Evolutionary conservation across 345 rosid species (phyloP).

Genomic region (rapeseed (Brassica napus)): Da-Ae NC_063441.1:11923001-11923500

Average conservation of each 20-base stretch:
- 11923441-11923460: no score
- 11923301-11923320: background rate
- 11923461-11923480: no score
- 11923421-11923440: no score
- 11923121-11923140: background rate
- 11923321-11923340: background rate
- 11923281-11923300: no score
- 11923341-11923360: background rate
- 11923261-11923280: background rate
- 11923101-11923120: no score
- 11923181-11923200: no score
- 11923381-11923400: background rate
- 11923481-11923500: no score
- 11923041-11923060: background rate
- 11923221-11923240: no score
- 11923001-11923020: background rate
- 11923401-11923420: no score
- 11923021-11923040: background rate
- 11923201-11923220: no score
- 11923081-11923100: background rate
- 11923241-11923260: background rate
- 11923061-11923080: background rate
- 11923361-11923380: background rate
- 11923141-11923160: background rate
- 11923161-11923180: background rate